A percentile compares a stretch with the other conserved stretches of the same genome.
phyloP scores from a whole-genome alignment of 768 basidiomycete genomes.

The Dentipellis sp. region DNA sequence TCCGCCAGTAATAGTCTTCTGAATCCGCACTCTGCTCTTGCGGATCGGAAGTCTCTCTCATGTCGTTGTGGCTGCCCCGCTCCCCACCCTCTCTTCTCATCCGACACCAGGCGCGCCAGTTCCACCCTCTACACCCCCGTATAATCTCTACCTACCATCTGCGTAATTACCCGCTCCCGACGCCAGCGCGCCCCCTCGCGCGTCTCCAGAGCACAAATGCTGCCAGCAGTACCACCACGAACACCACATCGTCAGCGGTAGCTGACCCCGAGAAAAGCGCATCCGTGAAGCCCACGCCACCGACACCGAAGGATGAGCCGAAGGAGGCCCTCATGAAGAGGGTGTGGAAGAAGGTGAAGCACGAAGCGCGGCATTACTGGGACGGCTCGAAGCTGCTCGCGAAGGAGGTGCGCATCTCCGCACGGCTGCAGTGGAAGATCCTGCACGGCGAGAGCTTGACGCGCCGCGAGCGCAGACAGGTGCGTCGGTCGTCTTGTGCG shows the following conservation, averaged over 20 bases:
- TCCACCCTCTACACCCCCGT: slow-evolving; percentile 12
- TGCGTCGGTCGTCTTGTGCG: slow-evolving; percentile 21
- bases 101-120: slow-evolving; percentile 26
- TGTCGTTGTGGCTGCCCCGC: slow-evolving; percentile 77
- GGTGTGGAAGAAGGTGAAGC: slow-evolving; percentile 89
- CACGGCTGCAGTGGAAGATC: slow-evolving; percentile 84
- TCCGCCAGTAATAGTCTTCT: background rate
- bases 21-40: background rate
- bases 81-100: slow-evolving; percentile 31
- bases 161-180: slow-evolving; percentile 4
- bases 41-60: slow-evolving; percentile 18
- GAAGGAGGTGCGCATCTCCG: slow-evolving; percentile 87
- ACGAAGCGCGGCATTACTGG: slow-evolving; percentile 96
- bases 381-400: slow-evolving; percentile 90
- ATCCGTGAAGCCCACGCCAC: slow-evolving; percentile 13
- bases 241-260: slow-evolving; percentile 24
- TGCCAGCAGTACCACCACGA: background rate
- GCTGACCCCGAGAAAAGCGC: slow-evolving; percentile 36
- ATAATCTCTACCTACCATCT: slow-evolving; percentile 4
- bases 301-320: slow-evolving; percentile 24
- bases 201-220: slow-evolving; percentile 29
- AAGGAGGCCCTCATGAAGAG: slow-evolving; percentile 43
- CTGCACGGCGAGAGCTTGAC: slow-evolving; percentile 87
- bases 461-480: slow-evolving; percentile 89
- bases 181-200: slow-evolving; percentile 12